Conservation (phyloP, 495 filamentous ascomycete species). For the Bombardia bombarda region DNA sequence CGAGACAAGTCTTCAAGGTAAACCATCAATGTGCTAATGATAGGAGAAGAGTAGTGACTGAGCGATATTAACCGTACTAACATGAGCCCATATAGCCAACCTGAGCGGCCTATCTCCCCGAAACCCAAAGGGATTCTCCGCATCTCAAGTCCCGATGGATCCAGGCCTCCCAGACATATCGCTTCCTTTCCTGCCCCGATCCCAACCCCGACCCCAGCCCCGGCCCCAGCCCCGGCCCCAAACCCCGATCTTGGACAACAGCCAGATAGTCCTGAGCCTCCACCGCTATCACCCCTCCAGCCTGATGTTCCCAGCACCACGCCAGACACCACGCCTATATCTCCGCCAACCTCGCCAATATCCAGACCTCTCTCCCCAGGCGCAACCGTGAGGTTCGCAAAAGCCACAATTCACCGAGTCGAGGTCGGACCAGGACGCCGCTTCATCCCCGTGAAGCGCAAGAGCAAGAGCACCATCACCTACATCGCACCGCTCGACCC, state of each 20-base stretch:
- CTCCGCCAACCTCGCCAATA: slow-evolving; percentile 10
- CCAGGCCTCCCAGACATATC: slow-evolving; percentile 10
- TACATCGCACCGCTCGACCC: slow-evolving; percentile 27
- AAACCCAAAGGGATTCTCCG: slow-evolving; percentile 26
- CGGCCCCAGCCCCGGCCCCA: slow-evolving; percentile 6
- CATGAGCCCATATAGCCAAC: background rate
- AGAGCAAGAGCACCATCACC: slow-evolving; percentile 25
- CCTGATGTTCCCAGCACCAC: background rate
- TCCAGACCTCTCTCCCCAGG: slow-evolving; percentile 14
- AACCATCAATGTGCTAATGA: background rate
- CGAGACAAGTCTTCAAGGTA: slow-evolving; percentile 14
- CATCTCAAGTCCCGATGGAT: slow-evolving; percentile 19
- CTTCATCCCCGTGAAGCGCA: slow-evolving; percentile 25
- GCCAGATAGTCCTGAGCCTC: slow-evolving; percentile 2
- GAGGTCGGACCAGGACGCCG: slow-evolving; percentile 23
- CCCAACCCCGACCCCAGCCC: slow-evolving; percentile 5
- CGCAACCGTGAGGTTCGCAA: slow-evolving; percentile 25
- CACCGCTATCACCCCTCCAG: background rate
- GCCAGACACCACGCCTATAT: slow-evolving; percentile 5
- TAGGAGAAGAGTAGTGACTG: background rate
- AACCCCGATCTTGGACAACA: slow-evolving; percentile 1
- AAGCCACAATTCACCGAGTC: slow-evolving; percentile 24
- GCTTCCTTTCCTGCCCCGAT: slow-evolving; percentile 9
- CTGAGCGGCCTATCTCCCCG: slow-evolving; percentile 7
- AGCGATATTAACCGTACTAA: slow-evolving; percentile 1